phyloP scores from a whole-genome alignment of 2,329 filamentous ascomycete species.

The Fusarium staphyleae region DNA sequence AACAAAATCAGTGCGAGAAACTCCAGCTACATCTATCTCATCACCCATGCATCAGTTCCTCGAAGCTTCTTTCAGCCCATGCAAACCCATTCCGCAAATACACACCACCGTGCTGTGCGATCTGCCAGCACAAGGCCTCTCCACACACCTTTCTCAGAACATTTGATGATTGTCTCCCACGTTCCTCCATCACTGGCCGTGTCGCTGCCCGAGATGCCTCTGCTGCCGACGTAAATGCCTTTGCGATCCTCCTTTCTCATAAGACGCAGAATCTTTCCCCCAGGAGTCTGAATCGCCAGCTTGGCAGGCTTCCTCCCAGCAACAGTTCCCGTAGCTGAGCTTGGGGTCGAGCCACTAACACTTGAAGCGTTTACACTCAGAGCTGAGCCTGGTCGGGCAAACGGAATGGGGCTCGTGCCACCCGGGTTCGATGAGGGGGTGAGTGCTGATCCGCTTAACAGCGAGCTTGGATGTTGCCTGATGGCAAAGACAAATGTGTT shows the following conservation, averaged over 20 bases:
- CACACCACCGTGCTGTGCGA: conserved; percentile 84
- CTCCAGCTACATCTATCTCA: conserved; percentile 24
- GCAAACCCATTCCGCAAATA: conserved; percentile 88
- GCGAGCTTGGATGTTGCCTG: conserved; percentile 82
- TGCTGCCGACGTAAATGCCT: conserved; percentile 57
- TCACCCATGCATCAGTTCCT: conserved; percentile 6
- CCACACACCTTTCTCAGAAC: conserved; percentile 82
- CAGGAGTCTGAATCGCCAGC: conserved; percentile 90
- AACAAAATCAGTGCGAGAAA: conserved; percentile 33
- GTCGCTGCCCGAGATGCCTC: conserved; percentile 56
- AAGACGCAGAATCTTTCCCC: conserved; percentile 90
- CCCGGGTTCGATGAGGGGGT: conserved; percentile 58
- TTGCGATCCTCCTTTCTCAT: conserved; percentile 79
- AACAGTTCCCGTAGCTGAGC: conserved; percentile 59
- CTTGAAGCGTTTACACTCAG: conserved; percentile 70
- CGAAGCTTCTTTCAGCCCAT: conserved; percentile 42
- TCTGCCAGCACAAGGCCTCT: conserved; percentile 83
- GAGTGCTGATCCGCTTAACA: conserved; percentile 47
- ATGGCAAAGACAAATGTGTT: conserved; percentile 98
- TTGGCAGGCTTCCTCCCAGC: conserved; percentile 87
- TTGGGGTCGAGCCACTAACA: conserved; percentile 64
- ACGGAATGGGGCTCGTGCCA: conserved; percentile 65
- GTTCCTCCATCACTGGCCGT: conserved; percentile 72
- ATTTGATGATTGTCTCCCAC: conserved; percentile 93
- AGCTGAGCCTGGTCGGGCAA: conserved; percentile 65